A percentile compares a stretch with the other conserved stretches of the same genome.
These are phyloP conservation scores for Ceratobasidium sp. DNA, from an alignment of 1,284 basidiomycete genomes.

Conservation along the genomic window DNA sequence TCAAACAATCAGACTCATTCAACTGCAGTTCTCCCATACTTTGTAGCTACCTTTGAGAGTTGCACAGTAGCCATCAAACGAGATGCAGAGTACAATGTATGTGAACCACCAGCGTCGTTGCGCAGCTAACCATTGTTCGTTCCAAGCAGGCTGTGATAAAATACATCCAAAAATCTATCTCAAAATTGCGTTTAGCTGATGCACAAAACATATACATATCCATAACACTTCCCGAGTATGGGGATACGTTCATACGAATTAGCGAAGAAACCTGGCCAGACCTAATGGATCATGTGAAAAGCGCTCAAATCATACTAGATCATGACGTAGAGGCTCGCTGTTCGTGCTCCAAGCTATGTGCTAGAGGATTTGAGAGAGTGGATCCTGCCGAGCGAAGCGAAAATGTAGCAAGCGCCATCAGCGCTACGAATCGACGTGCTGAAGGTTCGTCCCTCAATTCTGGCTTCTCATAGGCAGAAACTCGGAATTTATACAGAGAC, in stretches of 20 bases:
- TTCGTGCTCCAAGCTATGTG: too few relatives aligned
- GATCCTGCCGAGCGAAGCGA: neutral
- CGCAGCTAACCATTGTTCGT: neutral
- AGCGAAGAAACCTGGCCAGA: slow-evolving; percentile 20
- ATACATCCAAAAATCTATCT: neutral
- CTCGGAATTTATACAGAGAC: neutral
- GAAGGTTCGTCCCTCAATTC: neutral
- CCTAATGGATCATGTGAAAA: neutral
- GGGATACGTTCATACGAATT: neutral
- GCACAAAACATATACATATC: neutral
- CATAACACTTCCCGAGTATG: neutral
- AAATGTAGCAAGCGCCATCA: neutral
- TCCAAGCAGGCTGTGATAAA: neutral
- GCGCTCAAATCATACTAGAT: neutral
- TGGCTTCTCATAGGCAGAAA: too few relatives aligned
- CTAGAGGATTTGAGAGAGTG: too few relatives aligned
- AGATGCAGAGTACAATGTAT: slow-evolving; percentile 6
- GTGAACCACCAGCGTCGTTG: neutral
- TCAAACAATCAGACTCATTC: neutral
- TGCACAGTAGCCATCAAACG: slow-evolving; percentile 1
- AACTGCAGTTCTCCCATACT: neutral
- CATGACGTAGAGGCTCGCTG: neutral
- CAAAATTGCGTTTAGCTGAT: neutral
- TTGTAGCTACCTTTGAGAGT: neutral
- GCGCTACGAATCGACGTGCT: neutral